These are phyloP conservation scores for Mycena albidolilacea DNA, from an alignment of 768 basidiomycete species.

Conservation along the genomic window DNA sequence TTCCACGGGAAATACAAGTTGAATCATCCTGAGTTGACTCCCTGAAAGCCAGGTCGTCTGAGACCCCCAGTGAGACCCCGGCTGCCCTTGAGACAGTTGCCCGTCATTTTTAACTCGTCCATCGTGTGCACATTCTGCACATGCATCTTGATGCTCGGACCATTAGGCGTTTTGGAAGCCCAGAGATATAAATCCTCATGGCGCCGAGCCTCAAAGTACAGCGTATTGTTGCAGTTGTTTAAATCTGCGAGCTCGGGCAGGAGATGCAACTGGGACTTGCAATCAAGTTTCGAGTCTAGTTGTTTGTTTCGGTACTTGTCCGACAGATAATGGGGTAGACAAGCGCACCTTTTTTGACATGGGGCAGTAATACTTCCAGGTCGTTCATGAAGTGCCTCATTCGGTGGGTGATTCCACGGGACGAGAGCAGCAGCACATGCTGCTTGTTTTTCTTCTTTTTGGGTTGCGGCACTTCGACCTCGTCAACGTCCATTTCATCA, in stretches of 20 bases:
- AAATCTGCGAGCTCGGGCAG: slow-evolving; percentile 97
- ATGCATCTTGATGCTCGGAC: slow-evolving; percentile 96
- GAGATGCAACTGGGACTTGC: slow-evolving; percentile 93
- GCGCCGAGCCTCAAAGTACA: slow-evolving; percentile 97
- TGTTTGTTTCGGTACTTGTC: slow-evolving; percentile 16
- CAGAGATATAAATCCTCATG: slow-evolving; percentile 98
- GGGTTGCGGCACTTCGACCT: slow-evolving; percentile 50
- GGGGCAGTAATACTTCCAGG: slow-evolving; percentile 89
- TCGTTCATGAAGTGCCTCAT: slow-evolving; percentile 99
- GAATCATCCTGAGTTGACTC: no score
- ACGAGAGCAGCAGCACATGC: slow-evolving; percentile 92
- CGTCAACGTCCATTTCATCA: slow-evolving; percentile 71
- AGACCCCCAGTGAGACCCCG: slow-evolving; percentile 69
- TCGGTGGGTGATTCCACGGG: slow-evolving; percentile 93
- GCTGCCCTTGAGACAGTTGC: slow-evolving; percentile 97
- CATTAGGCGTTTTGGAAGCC: slow-evolving; percentile 97
- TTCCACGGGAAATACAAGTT: no score
- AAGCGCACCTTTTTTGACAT: slow-evolving; percentile 92
- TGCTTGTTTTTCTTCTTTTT: slow-evolving; percentile 92
- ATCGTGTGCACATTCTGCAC: slow-evolving; percentile 99
- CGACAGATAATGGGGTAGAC: not conserved
- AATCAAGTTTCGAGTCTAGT: slow-evolving; percentile 96
- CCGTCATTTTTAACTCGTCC: slow-evolving; percentile 99
- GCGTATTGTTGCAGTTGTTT: slow-evolving; percentile 96
- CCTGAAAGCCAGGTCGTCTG: no score